A percentile compares a stretch with the other conserved stretches of the same genome.
phyloP scores from a whole-genome alignment of 2,329 filamentous ascomycete species.

The Chrysoporthe cubensis region DNA sequence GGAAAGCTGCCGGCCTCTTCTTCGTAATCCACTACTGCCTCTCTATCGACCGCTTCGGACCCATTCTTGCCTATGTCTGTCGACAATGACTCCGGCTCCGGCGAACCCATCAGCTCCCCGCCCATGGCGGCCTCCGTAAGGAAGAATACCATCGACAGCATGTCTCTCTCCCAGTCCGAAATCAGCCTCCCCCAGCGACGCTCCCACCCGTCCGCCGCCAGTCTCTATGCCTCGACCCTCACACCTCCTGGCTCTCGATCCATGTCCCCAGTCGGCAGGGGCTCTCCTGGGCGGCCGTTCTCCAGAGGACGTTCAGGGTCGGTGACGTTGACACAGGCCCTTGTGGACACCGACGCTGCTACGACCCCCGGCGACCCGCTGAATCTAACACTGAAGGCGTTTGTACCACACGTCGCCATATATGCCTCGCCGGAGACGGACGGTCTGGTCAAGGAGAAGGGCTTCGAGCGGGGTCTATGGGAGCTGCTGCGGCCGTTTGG shows the following conservation, averaged over 20 bases:
- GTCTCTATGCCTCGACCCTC: conserved; percentile 67
- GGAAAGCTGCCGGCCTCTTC: neutral
- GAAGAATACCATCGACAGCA: conserved; percentile 57
- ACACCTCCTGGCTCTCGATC: conserved; percentile 71
- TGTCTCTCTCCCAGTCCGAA: conserved; percentile 54
- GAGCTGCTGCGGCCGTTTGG: conserved; percentile 90
- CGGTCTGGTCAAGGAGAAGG: conserved; percentile 78
- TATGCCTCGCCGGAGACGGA: conserved; percentile 88
- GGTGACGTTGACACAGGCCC: conserved; percentile 45
- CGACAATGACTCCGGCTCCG: conserved; percentile 28
- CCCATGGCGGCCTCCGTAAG: conserved; percentile 65
- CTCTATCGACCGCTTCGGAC: neutral
- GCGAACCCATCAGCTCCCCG: conserved; percentile 46
- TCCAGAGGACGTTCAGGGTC: conserved; percentile 63
- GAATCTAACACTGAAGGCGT: conserved; percentile 77
- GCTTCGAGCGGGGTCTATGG: conserved; percentile 79
- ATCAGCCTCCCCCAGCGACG: conserved; percentile 56
- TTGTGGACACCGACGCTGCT: conserved; percentile 47
- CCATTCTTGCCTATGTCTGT: conserved; percentile 27
- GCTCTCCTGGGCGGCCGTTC: conserved; percentile 59
- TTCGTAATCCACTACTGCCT: neutral
- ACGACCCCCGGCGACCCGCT: conserved; percentile 59
- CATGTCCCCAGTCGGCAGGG: conserved; percentile 66
- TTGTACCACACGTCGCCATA: conserved; percentile 86
- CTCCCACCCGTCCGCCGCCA: conserved; percentile 61